phyloP scores from a whole-genome alignment of 148 eudicot genomes.

The Cornus controversa region DNA sequence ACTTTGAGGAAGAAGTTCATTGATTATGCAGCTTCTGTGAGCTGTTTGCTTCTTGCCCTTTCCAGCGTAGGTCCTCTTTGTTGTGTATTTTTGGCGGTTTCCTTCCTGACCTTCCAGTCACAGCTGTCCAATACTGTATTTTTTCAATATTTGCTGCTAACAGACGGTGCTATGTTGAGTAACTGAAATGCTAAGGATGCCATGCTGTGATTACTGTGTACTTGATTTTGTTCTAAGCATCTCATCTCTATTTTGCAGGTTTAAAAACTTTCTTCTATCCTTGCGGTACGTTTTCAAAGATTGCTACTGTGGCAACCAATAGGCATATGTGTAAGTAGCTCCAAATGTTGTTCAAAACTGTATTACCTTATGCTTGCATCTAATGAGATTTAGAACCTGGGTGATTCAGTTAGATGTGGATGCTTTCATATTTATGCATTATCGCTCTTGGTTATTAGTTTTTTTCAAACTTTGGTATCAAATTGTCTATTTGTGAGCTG shows the following conservation, averaged over 20 bases:
- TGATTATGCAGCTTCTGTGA: not conserved
- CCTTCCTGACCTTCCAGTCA: not conserved
- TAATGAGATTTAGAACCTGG: not conserved
- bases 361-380: not conserved
- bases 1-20: not conserved
- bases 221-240: conserved; percentile 7
- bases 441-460: not conserved
- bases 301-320: conserved; percentile 72
- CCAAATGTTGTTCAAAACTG: conserved; percentile 9
- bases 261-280: conserved; percentile 77
- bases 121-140: not conserved
- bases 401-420: not conserved
- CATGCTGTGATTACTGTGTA: not conserved
- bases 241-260: conserved; percentile 52
- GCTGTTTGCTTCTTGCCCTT: not conserved
- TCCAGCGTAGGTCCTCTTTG: too few relatives aligned
- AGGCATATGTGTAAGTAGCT: conserved; percentile 73
- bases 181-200: not conserved
- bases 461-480: not conserved
- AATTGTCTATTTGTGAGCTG: not conserved
- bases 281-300: conserved; percentile 80
- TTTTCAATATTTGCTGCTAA: not conserved
- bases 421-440: not conserved
- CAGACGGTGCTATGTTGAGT: conserved; percentile 2
- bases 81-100: not conserved